phyloP scores from a whole-genome alignment of 345 rosid species.

The Linum lewisii region DNA sequence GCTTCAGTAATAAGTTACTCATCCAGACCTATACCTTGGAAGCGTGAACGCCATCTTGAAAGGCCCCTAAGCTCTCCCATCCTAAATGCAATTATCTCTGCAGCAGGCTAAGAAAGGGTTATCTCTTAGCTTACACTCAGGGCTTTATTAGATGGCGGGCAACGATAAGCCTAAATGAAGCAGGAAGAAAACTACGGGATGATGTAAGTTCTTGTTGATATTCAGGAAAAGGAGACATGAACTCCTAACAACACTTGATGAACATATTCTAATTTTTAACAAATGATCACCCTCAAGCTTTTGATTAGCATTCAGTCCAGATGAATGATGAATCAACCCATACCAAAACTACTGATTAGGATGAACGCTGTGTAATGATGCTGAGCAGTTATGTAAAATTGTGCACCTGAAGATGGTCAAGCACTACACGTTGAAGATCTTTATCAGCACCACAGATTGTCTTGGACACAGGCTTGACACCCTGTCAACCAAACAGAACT shows the following conservation, averaged over 20 bases:
- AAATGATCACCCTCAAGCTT: no score
- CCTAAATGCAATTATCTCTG: slow-evolving; percentile 86
- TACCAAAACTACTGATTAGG: no score
- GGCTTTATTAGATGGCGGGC: slow-evolving; percentile 14
- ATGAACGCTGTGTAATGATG: neutral
- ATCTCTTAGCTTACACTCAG: slow-evolving; percentile 30
- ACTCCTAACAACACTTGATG: no score
- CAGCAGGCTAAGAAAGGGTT: slow-evolving; percentile 69
- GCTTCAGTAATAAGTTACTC: slow-evolving; percentile 58
- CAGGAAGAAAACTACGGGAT: slow-evolving; percentile 3
- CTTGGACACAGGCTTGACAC: slow-evolving; percentile 77
- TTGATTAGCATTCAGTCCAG: no score
- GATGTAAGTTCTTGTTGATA: neutral
- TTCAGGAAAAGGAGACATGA: neutral
- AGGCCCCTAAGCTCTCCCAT: slow-evolving; percentile 91
- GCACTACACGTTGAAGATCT: slow-evolving; percentile 80
- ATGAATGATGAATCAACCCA: no score
- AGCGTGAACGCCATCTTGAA: slow-evolving; percentile 88
- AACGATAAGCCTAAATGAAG: slow-evolving; percentile 12
- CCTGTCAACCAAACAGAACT: slow-evolving; percentile 35
- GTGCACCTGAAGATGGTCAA: slow-evolving; percentile 79
- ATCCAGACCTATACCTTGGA: slow-evolving; percentile 64
- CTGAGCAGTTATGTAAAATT: slow-evolving; percentile 8
- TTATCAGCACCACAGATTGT: slow-evolving; percentile 77
- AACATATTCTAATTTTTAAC: neutral